Percentiles rank a stretch among this genome's conserved stretches.
These are phyloP conservation scores for Monosporascus cannonballus DNA, from an alignment of 2,329 filamentous ascomycete species.

Conservation along the genomic window DNA sequence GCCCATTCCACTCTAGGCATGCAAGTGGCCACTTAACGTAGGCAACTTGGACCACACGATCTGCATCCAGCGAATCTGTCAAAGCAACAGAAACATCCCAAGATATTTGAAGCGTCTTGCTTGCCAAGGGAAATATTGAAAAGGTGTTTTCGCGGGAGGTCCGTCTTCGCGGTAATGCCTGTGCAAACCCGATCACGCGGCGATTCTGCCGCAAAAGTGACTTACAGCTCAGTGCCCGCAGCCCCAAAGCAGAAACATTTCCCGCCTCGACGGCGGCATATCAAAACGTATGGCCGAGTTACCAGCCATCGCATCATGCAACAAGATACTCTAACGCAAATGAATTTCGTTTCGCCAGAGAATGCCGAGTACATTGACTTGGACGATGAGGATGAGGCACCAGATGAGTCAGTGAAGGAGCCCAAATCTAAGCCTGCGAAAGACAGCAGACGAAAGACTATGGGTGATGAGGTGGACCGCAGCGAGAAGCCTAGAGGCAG, in stretches of 20 bases:
- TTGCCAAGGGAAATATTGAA: not conserved
- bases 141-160: not conserved
- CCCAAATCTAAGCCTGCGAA: slow-evolving; percentile 3
- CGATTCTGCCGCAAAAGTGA: slow-evolving; percentile 9
- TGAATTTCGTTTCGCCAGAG: slow-evolving; percentile 20
- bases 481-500: slow-evolving; percentile 12
- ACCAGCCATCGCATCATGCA: slow-evolving; percentile 9
- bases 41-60: too few relatives aligned
- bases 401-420: slow-evolving; percentile 8
- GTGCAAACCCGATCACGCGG: slow-evolving; percentile 16
- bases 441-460: slow-evolving; percentile 20
- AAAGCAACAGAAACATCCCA: not conserved
- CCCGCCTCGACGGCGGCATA: slow-evolving; percentile 14
- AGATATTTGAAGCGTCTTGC: not conserved
- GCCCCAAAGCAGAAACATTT: slow-evolving; percentile 21
- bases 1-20: too few relatives aligned
- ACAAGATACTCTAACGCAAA: slow-evolving; percentile 25
- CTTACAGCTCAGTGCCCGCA: slow-evolving; percentile 18
- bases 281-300: slow-evolving; percentile 20
- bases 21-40: too few relatives aligned
- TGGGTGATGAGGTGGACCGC: slow-evolving; percentile 17
- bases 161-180: slow-evolving; percentile 12
- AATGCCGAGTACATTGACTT: slow-evolving; percentile 10
- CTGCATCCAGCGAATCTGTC: too few relatives aligned
- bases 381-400: slow-evolving; percentile 10